phyloP scores from a whole-genome alignment of 108 stramenopile species.

The Nitzschia sp. region DNA sequence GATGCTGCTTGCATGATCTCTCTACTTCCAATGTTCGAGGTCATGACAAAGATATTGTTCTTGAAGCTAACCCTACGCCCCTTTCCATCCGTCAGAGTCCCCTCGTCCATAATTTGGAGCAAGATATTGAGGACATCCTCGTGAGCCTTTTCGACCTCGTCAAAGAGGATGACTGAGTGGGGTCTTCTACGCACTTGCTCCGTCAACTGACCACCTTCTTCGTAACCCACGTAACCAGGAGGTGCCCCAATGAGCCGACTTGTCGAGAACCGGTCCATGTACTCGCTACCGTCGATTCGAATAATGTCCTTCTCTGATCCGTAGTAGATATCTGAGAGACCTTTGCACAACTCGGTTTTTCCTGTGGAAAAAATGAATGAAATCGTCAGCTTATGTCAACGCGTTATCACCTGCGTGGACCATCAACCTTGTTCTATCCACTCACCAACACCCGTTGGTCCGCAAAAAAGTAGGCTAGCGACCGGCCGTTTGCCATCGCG shows the following conservation, averaged over 20 bases:
- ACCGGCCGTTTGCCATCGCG: conserved; percentile 75
- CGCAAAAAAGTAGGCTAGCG: conserved; percentile 86
- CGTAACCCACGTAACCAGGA: conserved; percentile 93
- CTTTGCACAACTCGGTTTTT: conserved; percentile 89
- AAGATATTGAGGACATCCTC: conserved; percentile 93
- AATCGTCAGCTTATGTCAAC: neutral
- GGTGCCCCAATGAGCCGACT: conserved; percentile 91
- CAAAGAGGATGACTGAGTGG: conserved; percentile 76
- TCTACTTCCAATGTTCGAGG: conserved; percentile 91
- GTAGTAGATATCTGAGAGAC: conserved; percentile 84
- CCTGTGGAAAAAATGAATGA: conserved; percentile 35
- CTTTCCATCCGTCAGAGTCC: conserved; percentile 93
- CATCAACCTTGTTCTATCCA: conserved; percentile 2
- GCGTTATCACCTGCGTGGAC: neutral
- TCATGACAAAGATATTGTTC: conserved; percentile 95
- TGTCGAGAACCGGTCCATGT: conserved; percentile 94
- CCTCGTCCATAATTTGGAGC: conserved; percentile 95
- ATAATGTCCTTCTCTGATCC: conserved; percentile 86
- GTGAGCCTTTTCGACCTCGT: conserved; percentile 91
- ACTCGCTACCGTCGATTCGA: conserved; percentile 93
- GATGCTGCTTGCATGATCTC: conserved; percentile 75
- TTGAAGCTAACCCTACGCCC: conserved; percentile 93
- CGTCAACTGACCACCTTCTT: conserved; percentile 96
- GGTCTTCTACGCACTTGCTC: conserved; percentile 88
- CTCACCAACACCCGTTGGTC: conserved; percentile 91